Evolutionary conservation across 1,139 yeast species (phyloP).

Genomic region (Magnusiomyces paraingens): DNA sequence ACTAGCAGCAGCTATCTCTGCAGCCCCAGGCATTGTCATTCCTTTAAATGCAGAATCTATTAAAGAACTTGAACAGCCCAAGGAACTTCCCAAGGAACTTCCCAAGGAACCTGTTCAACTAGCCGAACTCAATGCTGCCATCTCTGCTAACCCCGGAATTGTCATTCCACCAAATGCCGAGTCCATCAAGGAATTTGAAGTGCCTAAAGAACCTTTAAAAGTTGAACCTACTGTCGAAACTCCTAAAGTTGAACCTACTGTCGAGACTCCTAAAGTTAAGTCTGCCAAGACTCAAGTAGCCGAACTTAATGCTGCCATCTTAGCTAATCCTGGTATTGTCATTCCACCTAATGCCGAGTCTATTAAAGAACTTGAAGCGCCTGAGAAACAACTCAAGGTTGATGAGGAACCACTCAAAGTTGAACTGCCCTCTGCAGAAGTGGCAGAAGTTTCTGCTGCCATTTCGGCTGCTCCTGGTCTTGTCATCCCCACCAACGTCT

Average conservation of each 20-base stretch:
- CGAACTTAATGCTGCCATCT: background rate
- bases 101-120: too few relatives aligned
- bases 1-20: conserved; percentile 9
- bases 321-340: background rate
- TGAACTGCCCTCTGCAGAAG: too few relatives aligned
- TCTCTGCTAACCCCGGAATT: conserved; percentile 14
- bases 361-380: background rate
- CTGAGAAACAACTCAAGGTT: background rate
- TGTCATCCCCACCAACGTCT: conserved; percentile 7
- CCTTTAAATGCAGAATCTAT: background rate
- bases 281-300: background rate
- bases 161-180: conserved; percentile 7
- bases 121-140: conserved; percentile 9
- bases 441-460: conserved; percentile 8
- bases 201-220: background rate
- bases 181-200: background rate
- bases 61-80: background rate
- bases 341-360: background rate
- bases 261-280: background rate
- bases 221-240: background rate
- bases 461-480: conserved; percentile 14
- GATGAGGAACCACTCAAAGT: too few relatives aligned
- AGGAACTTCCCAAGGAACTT: too few relatives aligned
- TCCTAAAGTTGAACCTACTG: background rate
- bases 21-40: conserved; percentile 14